Percentiles rank a stretch among this genome's conserved stretches.
Conservation (phyloP, 2,329 filamentous ascomycete species). For the Diplodia seriata region DNA sequence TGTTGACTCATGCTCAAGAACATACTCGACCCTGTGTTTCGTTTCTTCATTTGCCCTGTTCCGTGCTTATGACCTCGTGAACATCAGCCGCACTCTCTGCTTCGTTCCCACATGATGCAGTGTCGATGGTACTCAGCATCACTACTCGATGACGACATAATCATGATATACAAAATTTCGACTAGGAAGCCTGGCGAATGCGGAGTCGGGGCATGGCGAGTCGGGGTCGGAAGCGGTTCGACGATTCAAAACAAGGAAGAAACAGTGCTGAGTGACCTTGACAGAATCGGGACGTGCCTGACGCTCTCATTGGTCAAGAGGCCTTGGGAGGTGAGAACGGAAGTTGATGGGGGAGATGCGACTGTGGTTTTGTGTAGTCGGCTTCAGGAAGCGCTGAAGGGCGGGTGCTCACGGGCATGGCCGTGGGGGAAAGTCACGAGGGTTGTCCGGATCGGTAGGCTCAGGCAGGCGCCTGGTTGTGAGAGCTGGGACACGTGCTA, state of each 20-base stretch:
- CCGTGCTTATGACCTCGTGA: not conserved
- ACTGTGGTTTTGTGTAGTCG: not conserved
- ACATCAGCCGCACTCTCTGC: not conserved
- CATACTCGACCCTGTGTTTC: not conserved
- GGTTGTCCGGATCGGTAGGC: not conserved
- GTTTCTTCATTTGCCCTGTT: not conserved
- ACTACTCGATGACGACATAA: not conserved
- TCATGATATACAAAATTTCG: not conserved
- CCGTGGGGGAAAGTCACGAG: not conserved
- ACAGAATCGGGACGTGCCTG: too few species aligned
- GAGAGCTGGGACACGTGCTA: not conserved
- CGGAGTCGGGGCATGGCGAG: not conserved
- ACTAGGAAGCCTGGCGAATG: not conserved
- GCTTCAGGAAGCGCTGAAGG: not conserved
- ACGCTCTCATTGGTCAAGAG: not conserved
- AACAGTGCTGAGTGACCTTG: too few species aligned
- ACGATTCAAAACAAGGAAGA: not conserved
- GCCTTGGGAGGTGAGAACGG: not conserved
- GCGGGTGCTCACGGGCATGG: not conserved
- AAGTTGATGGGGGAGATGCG: not conserved
- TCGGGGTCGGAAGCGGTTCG: conserved; percentile 3
- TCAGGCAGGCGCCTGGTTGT: not conserved
- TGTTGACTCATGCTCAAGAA: too few species aligned
- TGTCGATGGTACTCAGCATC: not conserved
- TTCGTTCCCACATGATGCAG: not conserved